Evolutionary conservation across 2,329 filamentous ascomycete species (phyloP).

Genomic region (Coniella vitis): DNA sequence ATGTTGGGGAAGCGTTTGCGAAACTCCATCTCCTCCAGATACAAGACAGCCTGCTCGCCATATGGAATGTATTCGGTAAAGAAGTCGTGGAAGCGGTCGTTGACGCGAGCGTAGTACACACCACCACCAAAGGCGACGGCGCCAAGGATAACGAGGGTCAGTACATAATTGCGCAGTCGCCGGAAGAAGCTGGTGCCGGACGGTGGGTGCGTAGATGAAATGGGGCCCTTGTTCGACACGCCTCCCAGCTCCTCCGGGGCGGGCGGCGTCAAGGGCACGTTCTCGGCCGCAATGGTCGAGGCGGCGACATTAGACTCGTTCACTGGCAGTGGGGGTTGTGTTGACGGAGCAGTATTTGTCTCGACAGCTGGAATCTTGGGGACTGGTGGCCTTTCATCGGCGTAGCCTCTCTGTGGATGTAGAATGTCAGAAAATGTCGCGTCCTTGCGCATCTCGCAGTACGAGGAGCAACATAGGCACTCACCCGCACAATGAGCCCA

Average conservation of each 20-base stretch:
- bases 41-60: conserved; percentile 89
- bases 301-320: conserved; percentile 31
- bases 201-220: conserved; percentile 30
- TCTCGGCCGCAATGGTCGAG: conserved; percentile 30
- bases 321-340: conserved; percentile 29
- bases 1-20: conserved; percentile 67
- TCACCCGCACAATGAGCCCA: conserved; percentile 34
- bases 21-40: conserved; percentile 93
- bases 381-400: conserved; percentile 42
- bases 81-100: conserved; percentile 96
- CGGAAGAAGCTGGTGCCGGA: conserved; percentile 56
- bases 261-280: conserved; percentile 35
- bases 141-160: conserved; percentile 70
- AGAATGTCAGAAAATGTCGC: conserved; percentile 14
- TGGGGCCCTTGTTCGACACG: conserved; percentile 17
- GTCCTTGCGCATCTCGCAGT: conserved; percentile 14
- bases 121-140: conserved; percentile 78
- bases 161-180: conserved; percentile 68
- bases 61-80: conserved; percentile 96
- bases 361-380: conserved; percentile 48
- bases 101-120: conserved; percentile 86
- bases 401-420: conserved; percentile 47
- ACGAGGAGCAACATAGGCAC: conserved; percentile 15
- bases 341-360: conserved; percentile 42
- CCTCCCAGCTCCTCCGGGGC: conserved; percentile 23